Evolutionary conservation across 495 filamentous ascomycete genomes (phyloP).

Genomic region (Talaromyces nanjingensis): DNA sequence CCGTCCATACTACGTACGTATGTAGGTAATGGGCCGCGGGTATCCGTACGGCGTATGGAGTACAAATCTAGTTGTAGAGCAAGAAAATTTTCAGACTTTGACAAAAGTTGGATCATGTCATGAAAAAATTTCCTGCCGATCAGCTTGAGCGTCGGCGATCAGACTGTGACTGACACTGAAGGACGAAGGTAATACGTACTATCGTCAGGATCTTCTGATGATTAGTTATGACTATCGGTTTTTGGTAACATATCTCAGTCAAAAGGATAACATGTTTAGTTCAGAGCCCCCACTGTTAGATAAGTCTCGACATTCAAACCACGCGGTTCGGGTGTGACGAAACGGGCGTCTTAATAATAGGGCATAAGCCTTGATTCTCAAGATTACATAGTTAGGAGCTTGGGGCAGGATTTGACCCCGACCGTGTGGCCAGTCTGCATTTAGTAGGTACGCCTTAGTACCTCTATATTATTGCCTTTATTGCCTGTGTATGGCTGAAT

Average conservation of each 20-base stretch:
- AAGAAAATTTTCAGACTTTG: neutral
- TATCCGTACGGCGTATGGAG: neutral
- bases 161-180: neutral
- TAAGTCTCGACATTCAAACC: neutral
- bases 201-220: neutral
- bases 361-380: neutral
- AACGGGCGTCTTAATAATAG: neutral
- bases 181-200: neutral
- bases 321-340: constrained; percentile 5
- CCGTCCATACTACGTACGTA: neutral
- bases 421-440: neutral
- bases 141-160: neutral
- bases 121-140: neutral
- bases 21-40: neutral
- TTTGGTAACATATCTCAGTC: neutral
- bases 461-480: neutral
- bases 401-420: constrained; percentile 1
- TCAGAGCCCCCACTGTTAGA: neutral
- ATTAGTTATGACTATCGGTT: neutral
- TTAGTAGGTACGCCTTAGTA: neutral
- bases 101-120: neutral
- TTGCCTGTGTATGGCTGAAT: neutral
- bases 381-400: neutral
- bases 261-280: neutral
- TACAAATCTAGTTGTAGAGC: no score